These are phyloP conservation scores for Tephrocybe sp. DNA, from an alignment of 768 basidiomycete species.

Conservation along the genomic window DNA sequence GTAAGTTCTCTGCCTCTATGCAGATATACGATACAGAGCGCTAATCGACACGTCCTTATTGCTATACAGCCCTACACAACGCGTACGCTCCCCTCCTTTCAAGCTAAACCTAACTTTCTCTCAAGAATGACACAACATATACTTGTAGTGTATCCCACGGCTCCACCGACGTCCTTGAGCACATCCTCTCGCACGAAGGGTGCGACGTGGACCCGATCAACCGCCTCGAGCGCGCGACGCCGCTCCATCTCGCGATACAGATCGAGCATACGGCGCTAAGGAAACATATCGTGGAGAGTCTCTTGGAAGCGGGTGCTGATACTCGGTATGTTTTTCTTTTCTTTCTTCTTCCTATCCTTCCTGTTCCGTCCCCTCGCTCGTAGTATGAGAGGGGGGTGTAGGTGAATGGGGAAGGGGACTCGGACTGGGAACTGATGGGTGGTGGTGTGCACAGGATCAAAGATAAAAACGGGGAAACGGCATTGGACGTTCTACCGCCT, in stretches of 20 bases:
- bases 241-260: conserved; percentile 72
- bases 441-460: too few relatives aligned
- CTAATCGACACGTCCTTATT: too few relatives aligned
- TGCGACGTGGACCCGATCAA: conserved; percentile 86
- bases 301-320: conserved; percentile 82
- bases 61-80: conserved; percentile 59
- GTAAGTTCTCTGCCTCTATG: conserved; percentile 35
- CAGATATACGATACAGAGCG: too few relatives aligned
- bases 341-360: background rate
- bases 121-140: background rate
- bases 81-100: conserved; percentile 46
- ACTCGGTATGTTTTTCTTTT: conserved; percentile 44
- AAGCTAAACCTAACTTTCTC: background rate
- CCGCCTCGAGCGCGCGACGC: conserved; percentile 67
- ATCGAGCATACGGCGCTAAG: conserved; percentile 57
- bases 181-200: conserved; percentile 68
- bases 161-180: conserved; percentile 64
- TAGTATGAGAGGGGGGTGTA: too few relatives aligned
- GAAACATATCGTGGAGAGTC: conserved; percentile 52
- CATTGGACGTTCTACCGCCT: conserved; percentile 52
- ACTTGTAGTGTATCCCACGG: conserved; percentile 50
- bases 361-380: too few relatives aligned
- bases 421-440: too few relatives aligned
- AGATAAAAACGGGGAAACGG: conserved; percentile 65
- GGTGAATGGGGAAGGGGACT: too few relatives aligned